Base-by-base conservation (phyloP, 2,329 filamentous ascomycete genomes). In the Aspergillus uvarum region DNA sequence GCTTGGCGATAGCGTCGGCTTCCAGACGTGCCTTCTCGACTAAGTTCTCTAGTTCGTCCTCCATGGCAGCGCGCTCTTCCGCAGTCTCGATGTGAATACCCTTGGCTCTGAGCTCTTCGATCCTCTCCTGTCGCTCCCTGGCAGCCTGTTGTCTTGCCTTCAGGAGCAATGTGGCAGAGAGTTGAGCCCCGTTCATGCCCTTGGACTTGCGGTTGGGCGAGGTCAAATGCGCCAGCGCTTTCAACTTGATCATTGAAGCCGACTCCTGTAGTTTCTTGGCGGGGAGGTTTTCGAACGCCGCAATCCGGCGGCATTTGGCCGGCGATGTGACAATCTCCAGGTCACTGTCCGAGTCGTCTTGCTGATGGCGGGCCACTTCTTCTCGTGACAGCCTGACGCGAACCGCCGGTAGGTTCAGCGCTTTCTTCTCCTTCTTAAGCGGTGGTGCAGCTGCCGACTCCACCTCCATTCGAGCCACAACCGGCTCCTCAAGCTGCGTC, bases 41-140 rank as follows among this genome's bases (percentile, higher is more conserved):
- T 61, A 98, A 84, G 69, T 97, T 89, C 67, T 98, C 95, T 12
- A 96, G 87, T 60, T 93, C 87, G 59, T 90, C 87, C 74, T 92
- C 86, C 72, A 96, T 89, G 35, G 86, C 85, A 70, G 93, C 90
- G 21, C 91, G 87, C 74, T 99, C 93, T 75, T 97, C 94, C 2
- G 88, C 86, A 0, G 91, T 96, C 73, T 93, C 89, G 19, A 98
- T 82, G 24, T 89, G 80, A 26, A 97, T 83, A 7, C 95, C 95
- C 75, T 90, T 92, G 11, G 89, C 88, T 69, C 85, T 87, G 47
- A 99, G 83, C 66, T 88, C 83, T 58, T 91, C 87, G 21, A 98
- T 83, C 58, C 89, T 89, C 66, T 91, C 88, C 61, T 91, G 86
- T 56, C 91, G 87, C 73, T 95, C 92, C 47, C 85, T 77, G 61